Evolutionary conservation across 768 basidiomycete species (phyloP), one percentile per base, ranked within the genome.

Genomic region (Myochromella boudieri): DNA sequence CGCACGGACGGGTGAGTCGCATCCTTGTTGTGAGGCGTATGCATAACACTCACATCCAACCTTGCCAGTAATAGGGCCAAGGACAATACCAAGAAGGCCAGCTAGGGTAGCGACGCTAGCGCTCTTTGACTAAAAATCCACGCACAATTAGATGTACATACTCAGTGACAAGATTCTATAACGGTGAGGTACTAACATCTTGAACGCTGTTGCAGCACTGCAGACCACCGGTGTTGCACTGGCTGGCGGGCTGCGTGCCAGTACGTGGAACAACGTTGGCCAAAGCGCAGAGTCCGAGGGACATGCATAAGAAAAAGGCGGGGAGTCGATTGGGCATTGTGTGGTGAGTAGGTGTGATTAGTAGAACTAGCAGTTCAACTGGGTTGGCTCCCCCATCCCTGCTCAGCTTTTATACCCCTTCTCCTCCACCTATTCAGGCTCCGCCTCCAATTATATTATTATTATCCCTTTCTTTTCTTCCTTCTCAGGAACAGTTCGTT

Each of bases 261-360:
- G n/a, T 42, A 31, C 51, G 48, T 34, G 50, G 42, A 31, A 37
- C 25, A 33, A 52, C 38, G 20, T 17, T 52, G n/a, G 51, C 48
- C 28, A 48, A 49, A 24, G 48, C 51, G 42, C 51, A 52, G 48
- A 56, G 38, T 22, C 48, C 51, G 42, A 56, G 32, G 49, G 44
- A 12, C 27, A 54, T 32, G 25, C 48, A 38, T 29, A 50, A 43
- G 46, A 37, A 52, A 14, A 52, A 25, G 29, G 44, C 22, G 25
- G 40, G 32, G 31, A 44, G 14, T 27, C 51, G 54, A 48, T 34
- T 28, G 26, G 50, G 48, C 54, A 56, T 56, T 17, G 31, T 48
- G 28, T 8, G 28, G n/a, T n/a, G n/a, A n/a, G n/a, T n/a, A n/a
- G n/a, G n/a, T n/a, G n/a, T n/a, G n/a, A n/a, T n/a, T n/a, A n/a